These are phyloP conservation scores for Tetraselmis striata DNA, from an alignment of 139 green algal species.

Conservation along the genomic window DNA sequence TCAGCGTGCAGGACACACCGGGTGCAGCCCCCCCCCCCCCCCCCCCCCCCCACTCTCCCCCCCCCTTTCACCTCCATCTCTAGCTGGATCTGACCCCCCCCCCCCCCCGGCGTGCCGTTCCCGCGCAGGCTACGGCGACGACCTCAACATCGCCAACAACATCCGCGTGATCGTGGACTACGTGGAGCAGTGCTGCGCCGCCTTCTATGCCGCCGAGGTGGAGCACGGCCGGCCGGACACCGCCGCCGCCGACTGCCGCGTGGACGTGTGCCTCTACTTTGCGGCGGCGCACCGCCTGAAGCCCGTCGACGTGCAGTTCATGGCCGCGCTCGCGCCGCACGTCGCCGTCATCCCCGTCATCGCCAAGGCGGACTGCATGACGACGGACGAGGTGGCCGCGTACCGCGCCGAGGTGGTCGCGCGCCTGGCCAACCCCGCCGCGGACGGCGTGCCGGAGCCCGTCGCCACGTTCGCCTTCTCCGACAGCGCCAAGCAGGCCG, in stretches of 20 bases:
- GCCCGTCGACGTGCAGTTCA: constrained; percentile 42
- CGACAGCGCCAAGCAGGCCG: constrained; percentile 27
- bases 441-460: background rate
- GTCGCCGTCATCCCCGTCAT: constrained; percentile 40
- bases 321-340: constrained; percentile 19
- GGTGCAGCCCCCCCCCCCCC: no score
- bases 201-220: constrained; percentile 16
- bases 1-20: background rate
- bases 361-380: constrained; percentile 52
- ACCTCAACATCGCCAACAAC: constrained; percentile 18
- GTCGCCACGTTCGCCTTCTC: constrained; percentile 23
- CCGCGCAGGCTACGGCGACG: background rate
- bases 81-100: no score
- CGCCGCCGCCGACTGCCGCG: constrained; percentile 19
- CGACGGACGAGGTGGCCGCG: constrained; percentile 28
- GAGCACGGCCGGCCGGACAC: constrained; percentile 10
- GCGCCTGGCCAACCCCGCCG: constrained; percentile 8
- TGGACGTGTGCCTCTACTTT: constrained; percentile 49
- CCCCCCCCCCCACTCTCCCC: no score
- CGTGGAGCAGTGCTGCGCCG: constrained; percentile 2
- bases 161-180: constrained; percentile 23
- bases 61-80: no score
- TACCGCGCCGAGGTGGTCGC: constrained; percentile 27
- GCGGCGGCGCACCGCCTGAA: constrained; percentile 39
- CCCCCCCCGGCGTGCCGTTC: no score